Base-by-base conservation (phyloP, 1,284 basidiomycete species). In the Heliocybe sulcata region DNA sequence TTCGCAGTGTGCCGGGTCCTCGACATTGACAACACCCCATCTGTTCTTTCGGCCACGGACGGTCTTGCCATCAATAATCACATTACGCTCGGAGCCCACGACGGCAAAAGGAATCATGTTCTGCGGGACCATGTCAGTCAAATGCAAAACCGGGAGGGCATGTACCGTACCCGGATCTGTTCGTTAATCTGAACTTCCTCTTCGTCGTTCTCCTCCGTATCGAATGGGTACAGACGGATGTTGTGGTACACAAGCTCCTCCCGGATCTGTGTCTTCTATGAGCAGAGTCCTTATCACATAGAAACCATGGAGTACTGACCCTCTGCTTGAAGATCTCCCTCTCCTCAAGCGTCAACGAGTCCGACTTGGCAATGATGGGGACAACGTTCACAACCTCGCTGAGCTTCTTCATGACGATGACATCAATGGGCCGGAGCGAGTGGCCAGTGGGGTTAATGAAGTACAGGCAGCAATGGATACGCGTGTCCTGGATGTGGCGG, bases 361-460 rank as follows among this genome's bases (percentile, higher is more conserved):
- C 96, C n/a, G 92, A 82, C 81, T 99, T 99, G 64, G 97, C 96
- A 67, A 99, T 98, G 58, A 99, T 91, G 12, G 96, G 97, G 4
- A 99, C 95, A 51, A 99, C 96, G 65, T 99, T 99, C 72, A 98
- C 96, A 38, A 99, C 96, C 70, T 99, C 96, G 68, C 88, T 90
- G 55, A 99, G 79, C 79, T 98, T 98, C 81, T 98, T 98, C 87
- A 99, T 94, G 61, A 99, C 96, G 63, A 94, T 94, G 51, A 98
- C 89, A 67, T 99, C 97, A 67, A 99, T 96, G 25, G 94, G 85
- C 58, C 91, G 89, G 56, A 96, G 82, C 2, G 90, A 86, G 72
- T 97, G 95, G 20, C 95, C 94, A 14, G 94, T 95, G 20, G 94
- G 95, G 73, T 92, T 95, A 80, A 99, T 96, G 77, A 99, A 98